Conservation (phyloP, 331 rosid genomes). For the Cydonia oblonga region DNA sequence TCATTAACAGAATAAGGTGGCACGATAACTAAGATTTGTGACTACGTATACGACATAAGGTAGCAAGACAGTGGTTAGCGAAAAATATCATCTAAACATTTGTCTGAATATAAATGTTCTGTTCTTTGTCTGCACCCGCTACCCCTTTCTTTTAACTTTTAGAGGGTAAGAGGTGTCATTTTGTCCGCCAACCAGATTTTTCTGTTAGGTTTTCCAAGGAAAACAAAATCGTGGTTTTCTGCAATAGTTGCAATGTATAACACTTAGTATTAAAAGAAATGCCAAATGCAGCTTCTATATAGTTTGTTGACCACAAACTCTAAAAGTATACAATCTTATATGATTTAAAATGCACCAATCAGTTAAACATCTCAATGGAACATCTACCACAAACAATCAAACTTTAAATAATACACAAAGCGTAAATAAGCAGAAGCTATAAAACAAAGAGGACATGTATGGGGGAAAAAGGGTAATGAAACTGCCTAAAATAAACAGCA, state of each 20-base stretch:
- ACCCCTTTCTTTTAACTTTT: neutral
- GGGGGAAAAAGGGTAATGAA: neutral
- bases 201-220: neutral
- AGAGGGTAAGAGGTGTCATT: neutral
- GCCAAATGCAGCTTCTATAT: neutral
- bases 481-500: neutral
- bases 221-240: neutral
- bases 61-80: neutral
- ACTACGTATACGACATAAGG: neutral
- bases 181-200: neutral
- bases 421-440: neutral
- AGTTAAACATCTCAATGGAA: neutral
- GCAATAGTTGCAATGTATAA: neutral
- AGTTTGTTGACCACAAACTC: neutral
- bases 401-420: neutral
- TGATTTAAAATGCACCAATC: neutral
- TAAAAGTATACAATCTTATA: neutral
- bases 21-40: neutral
- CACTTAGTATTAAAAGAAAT: neutral
- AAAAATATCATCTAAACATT: neutral
- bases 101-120: neutral
- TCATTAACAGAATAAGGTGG: neutral
- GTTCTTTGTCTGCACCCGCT: neutral
- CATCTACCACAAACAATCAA: neutral
- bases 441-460: neutral